phyloP scores from a whole-genome alignment of 768 basidiomycete species.

The Pholiota molesta region DNA sequence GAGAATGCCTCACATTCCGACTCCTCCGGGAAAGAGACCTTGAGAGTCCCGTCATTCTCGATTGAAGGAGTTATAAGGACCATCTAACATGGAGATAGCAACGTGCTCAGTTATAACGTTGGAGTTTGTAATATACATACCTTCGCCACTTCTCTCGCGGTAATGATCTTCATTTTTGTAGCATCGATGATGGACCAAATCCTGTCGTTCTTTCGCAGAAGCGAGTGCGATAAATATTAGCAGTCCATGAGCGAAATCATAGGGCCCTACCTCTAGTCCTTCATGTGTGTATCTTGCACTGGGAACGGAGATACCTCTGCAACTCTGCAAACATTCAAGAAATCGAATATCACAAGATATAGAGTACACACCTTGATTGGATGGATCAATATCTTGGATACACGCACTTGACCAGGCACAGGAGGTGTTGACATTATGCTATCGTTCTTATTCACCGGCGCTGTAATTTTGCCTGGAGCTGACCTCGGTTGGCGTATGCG shows the following conservation, averaged over 20 bases:
- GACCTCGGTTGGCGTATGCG: conserved; percentile 1
- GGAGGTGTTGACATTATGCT: conserved; percentile 8
- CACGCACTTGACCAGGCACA: conserved; percentile 37
- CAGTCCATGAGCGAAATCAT: neutral
- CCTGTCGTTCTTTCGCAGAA: conserved; percentile 64
- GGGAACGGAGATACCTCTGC: conserved; percentile 65
- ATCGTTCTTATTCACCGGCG: conserved; percentile 6
- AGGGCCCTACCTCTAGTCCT: conserved; percentile 61
- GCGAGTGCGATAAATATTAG: neutral
- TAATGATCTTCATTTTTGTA: conserved; percentile 55
- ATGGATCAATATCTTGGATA: conserved; percentile 64
- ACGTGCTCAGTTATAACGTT: neutral
- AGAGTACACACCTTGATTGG: conserved; percentile 60
- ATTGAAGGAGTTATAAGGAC: conserved; percentile 66
- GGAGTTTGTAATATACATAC: conserved; percentile 39
- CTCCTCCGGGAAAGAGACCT: conserved; percentile 61
- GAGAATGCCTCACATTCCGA: conserved; percentile 60
- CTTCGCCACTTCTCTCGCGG: conserved; percentile 67
- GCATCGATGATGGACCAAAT: conserved; percentile 71
- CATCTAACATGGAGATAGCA: conserved; percentile 44
- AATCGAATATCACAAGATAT: neutral
- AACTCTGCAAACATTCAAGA: conserved; percentile 50
- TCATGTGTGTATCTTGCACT: conserved; percentile 57
- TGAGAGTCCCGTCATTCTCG: conserved; percentile 47
- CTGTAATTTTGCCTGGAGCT: neutral